phyloP scores from a whole-genome alignment of 176 grass and related monocot species.

The Avena insularis region DNA sequence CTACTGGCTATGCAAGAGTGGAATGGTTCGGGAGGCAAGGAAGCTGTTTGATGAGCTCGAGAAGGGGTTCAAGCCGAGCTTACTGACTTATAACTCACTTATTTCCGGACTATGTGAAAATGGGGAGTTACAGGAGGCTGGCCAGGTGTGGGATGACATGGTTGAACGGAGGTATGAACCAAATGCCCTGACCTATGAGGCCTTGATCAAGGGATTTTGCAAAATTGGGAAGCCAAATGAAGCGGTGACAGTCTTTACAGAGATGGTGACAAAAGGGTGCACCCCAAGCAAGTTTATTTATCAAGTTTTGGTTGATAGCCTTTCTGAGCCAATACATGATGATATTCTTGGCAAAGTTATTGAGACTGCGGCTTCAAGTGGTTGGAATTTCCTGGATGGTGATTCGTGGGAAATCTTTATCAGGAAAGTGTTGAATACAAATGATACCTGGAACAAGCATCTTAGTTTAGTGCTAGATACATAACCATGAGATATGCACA shows the following conservation, averaged over 20 bases:
- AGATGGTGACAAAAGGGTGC: slow-evolving; percentile 65
- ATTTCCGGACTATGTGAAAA: slow-evolving; percentile 75
- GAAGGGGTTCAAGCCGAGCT: slow-evolving; percentile 54
- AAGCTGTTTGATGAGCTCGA: slow-evolving; percentile 73
- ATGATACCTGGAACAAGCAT: slow-evolving; percentile 40
- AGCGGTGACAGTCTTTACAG: slow-evolving; percentile 55
- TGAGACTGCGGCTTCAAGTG: slow-evolving; percentile 41
- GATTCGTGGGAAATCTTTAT: slow-evolving; percentile 64
- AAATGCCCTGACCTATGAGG: slow-evolving; percentile 69
- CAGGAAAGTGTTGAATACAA: slow-evolving; percentile 44
- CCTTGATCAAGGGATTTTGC: slow-evolving; percentile 79
- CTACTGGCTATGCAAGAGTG: slow-evolving; percentile 78
- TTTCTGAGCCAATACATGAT: slow-evolving; percentile 46
- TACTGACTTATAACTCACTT: slow-evolving; percentile 75
- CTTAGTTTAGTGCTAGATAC: slow-evolving; percentile 40
- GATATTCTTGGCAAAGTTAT: slow-evolving; percentile 45
- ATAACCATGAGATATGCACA: slow-evolving; percentile 33
- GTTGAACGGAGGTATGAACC: slow-evolving; percentile 63
- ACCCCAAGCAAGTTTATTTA: slow-evolving; percentile 55
- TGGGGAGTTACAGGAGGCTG: slow-evolving; percentile 68
- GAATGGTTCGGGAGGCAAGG: slow-evolving; percentile 61
- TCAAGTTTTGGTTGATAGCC: slow-evolving; percentile 50
- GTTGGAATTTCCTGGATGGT: slow-evolving; percentile 34
- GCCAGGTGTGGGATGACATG: slow-evolving; percentile 79
- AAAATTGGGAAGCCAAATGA: slow-evolving; percentile 61